Base-by-base conservation (phyloP, 2,329 filamentous ascomycete genomes). In the Cordyceps cicadae region DNA sequence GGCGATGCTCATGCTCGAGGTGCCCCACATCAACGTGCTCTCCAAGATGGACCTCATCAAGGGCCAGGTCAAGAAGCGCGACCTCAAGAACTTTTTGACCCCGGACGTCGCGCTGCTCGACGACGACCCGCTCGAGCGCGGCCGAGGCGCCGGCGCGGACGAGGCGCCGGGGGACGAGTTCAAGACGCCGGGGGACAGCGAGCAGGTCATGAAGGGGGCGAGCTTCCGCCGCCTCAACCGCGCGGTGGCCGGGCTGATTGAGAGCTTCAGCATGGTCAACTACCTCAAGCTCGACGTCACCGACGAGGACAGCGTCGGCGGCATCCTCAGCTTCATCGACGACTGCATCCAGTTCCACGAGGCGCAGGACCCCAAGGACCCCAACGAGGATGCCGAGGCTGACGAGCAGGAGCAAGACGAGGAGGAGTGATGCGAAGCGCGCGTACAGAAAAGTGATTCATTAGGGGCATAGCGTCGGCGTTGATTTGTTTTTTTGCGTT, bases 11-110 rank as follows among this genome's bases (percentile, higher is more conserved):
- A 94, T 97, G 91, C 84, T 99, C 64, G 94, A 97, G 76, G 86
- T 97, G 65, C 94, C 94, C 5, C 94, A 99, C 71, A 86, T 99
- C 71, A 99, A 99, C 72, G 88, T 99, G 63, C 78, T 99, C 60
- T 95, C 89, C 71, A 99, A 99, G 77, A 97, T 97, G 92, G 94
- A 99, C 72, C 83, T 97, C 63, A 86, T 97, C 66, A 94, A 94
- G 72, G 91, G 90, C 45, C 90, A 94, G 74, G 84, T 97, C 29
- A 87, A 87, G 62, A 91, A 91, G 74, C 88, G 88, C 72, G 92
- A 97, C 67, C 72, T 99, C 63, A 95, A 95, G 76, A 83, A 90
- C 24, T 99, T 96, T 70, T 78, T 96, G 61, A 91, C 93, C 58
- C 92, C 94, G 0, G 93, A 97, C 70, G 85, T 87, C 4, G 85